A percentile compares a stretch with the other conserved stretches of the same genome.
These are phyloP conservation scores for Pyrenophora graminea DNA, from an alignment of 2,329 filamentous ascomycete species.

Conservation along the genomic window DNA sequence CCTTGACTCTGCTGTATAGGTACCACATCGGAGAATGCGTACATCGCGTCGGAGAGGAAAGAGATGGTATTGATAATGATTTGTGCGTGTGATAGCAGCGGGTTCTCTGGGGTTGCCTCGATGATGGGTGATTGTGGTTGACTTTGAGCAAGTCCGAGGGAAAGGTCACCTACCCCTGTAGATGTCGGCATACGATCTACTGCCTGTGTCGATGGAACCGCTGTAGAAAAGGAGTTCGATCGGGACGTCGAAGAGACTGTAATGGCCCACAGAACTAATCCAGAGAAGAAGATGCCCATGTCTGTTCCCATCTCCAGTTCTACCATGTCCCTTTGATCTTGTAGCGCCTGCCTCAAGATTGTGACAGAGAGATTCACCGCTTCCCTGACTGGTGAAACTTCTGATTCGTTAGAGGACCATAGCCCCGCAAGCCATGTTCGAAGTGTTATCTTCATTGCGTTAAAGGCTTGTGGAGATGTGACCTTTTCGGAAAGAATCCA, in stretches of 20 bases:
- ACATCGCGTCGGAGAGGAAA: conserved; percentile 31
- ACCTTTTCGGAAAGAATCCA: conserved; percentile 53
- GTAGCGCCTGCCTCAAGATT: conserved; percentile 32
- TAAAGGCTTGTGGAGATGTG: conserved; percentile 38
- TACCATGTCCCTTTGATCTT: conserved; percentile 19
- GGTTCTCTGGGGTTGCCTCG: conserved; percentile 11
- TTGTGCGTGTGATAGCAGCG: conserved; percentile 17
- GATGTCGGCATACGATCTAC: background rate
- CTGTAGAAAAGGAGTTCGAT: conserved; percentile 2
- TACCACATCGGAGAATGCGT: conserved; percentile 20
- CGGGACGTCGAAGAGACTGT: conserved; percentile 35
- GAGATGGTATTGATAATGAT: conserved; percentile 28
- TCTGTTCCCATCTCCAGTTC: conserved; percentile 36
- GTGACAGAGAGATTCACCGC: conserved; percentile 36
- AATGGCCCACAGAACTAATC: conserved; percentile 43
- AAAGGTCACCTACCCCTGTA: background rate
- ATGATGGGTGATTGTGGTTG: conserved; percentile 22
- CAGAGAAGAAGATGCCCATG: conserved; percentile 43
- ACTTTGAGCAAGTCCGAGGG: background rate
- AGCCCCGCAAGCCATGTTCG: conserved; percentile 44
- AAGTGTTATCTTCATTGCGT: conserved; percentile 37
- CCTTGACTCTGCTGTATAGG: conserved; percentile 21
- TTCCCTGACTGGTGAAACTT: conserved; percentile 23
- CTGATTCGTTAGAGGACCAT: conserved; percentile 22
- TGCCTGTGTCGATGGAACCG: conserved; percentile 5